Evolutionary conservation across 495 filamentous ascomycete genomes (phyloP).

Genomic region (Cercophora samala): DNA sequence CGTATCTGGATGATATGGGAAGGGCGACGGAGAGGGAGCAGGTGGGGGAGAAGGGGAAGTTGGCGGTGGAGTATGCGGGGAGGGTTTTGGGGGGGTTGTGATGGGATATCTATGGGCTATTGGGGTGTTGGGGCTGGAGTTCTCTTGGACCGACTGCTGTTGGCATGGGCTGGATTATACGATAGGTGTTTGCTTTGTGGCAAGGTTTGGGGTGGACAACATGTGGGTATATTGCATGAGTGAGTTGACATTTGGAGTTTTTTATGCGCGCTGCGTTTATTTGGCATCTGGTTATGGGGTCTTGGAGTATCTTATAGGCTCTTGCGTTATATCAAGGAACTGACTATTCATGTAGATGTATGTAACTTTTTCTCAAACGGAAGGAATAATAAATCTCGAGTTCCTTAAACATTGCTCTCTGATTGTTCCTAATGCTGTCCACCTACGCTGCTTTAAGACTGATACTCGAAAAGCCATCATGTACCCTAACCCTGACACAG

Average conservation of each 20-base stretch:
- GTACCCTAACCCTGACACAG: not conserved
- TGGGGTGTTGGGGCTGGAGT: not conserved
- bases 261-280: too few species aligned
- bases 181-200: not conserved
- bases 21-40: slow-evolving; percentile 16
- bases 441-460: too few species aligned
- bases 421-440: too few species aligned
- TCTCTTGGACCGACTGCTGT: not conserved
- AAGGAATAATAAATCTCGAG: too few species aligned
- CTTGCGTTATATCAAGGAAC: too few species aligned
- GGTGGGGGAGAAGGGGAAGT: slow-evolving; percentile 17
- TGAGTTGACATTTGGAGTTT: too few species aligned
- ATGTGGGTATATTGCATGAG: too few species aligned
- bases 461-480: too few species aligned
- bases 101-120: not conserved
- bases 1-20: slow-evolving; percentile 22
- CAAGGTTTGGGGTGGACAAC: not conserved
- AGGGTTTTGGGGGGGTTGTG: slow-evolving; percentile 26
- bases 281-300: not conserved
- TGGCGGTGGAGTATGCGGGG: slow-evolving; percentile 28
- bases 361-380: not conserved
- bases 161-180: not conserved
- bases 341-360: not conserved
- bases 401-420: too few species aligned
- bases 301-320: not conserved